Evolutionary conservation across 768 basidiomycete genomes (phyloP).

Genomic region (Russula brevipes): DNA sequence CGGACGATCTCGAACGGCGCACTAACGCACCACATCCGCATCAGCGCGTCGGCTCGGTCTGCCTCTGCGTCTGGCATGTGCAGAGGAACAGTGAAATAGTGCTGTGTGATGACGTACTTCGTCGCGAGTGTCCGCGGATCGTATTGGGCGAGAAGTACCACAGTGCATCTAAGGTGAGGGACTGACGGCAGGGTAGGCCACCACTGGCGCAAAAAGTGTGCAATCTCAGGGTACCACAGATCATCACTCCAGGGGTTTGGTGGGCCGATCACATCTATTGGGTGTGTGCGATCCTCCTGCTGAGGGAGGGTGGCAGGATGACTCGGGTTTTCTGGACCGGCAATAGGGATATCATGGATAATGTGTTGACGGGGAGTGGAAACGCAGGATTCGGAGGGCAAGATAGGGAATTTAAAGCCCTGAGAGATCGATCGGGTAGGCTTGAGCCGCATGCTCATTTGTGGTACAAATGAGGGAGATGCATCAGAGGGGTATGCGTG

Average conservation of each 20-base stretch:
- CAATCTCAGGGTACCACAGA: slow-evolving; percentile 66
- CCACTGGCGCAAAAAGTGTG: slow-evolving; percentile 77
- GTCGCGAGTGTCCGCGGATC: slow-evolving; percentile 55
- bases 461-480: slow-evolving; percentile 25
- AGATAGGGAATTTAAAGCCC: slow-evolving; percentile 26
- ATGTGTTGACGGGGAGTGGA: slow-evolving; percentile 19
- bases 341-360: slow-evolving; percentile 6
- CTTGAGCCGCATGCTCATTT: slow-evolving; percentile 26
- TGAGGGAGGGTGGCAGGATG: slow-evolving; percentile 4
- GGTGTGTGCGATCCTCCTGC: background rate
- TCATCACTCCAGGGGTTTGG: slow-evolving; percentile 61
- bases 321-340: background rate
- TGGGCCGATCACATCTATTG: background rate
- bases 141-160: slow-evolving; percentile 59
- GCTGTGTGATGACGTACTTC: slow-evolving; percentile 63
- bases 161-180: slow-evolving; percentile 65
- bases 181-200: slow-evolving; percentile 64
- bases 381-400: background rate
- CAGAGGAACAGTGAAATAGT: slow-evolving; percentile 69
- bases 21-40: slow-evolving; percentile 66
- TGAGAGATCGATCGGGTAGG: slow-evolving; percentile 26
- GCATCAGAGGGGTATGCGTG: slow-evolving; percentile 26
- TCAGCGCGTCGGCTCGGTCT: slow-evolving; percentile 44
- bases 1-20: slow-evolving; percentile 69
- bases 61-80: slow-evolving; percentile 8